Conservation (phyloP, 768 basidiomycete species). For the Suillus variegatus region DNA sequence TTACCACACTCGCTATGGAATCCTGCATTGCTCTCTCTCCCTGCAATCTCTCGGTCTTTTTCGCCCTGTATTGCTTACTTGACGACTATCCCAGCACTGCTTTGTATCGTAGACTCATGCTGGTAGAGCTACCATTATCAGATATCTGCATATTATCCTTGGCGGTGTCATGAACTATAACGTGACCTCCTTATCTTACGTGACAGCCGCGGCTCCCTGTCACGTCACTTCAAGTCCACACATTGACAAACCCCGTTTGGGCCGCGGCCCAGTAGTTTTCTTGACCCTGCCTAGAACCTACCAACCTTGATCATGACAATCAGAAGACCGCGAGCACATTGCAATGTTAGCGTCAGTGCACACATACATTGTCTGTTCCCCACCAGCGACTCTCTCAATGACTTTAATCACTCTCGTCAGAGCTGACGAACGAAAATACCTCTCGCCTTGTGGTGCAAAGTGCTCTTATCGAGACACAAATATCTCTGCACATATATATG, state of each 20-base stretch:
- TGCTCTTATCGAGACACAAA: slow-evolving; percentile 1
- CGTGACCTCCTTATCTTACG: neutral
- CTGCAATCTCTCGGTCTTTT: slow-evolving; percentile 17
- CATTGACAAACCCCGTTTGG: neutral
- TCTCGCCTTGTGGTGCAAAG: neutral
- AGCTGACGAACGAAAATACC: neutral
- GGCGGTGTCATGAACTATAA: neutral
- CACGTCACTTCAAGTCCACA: neutral
- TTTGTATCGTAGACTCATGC: slow-evolving; percentile 30
- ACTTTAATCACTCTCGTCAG: neutral
- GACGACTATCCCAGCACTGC: slow-evolving; percentile 17
- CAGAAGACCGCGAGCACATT: no score
- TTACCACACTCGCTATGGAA: slow-evolving; percentile 28
- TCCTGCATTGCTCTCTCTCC: slow-evolving; percentile 24
- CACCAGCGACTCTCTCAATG: neutral
- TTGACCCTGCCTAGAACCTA: neutral
- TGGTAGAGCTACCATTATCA: slow-evolving; percentile 2
- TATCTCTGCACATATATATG: neutral
- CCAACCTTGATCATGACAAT: neutral
- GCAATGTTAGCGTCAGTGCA: neutral
- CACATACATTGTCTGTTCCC: neutral
- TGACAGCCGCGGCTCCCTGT: neutral
- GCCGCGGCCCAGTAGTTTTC: neutral
- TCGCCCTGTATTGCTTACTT: slow-evolving; percentile 25
- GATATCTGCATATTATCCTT: slow-evolving; percentile 1